Conservation (phyloP, 768 basidiomycete genomes). For the Rickenella mellea region DNA sequence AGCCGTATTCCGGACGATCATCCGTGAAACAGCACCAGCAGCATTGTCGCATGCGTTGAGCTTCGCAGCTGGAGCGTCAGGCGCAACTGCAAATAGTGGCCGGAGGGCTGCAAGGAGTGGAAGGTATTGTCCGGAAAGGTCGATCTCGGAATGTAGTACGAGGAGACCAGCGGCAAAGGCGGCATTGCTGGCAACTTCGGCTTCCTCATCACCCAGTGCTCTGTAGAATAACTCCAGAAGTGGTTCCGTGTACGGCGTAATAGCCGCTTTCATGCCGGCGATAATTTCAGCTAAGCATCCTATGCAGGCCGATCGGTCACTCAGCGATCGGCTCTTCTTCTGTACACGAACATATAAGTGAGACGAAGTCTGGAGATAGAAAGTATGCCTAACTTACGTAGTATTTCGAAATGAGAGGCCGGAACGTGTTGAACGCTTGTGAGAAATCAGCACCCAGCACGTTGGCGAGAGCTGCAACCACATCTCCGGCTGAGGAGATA, state of each 20-base stretch:
- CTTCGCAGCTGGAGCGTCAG: constrained; percentile 51
- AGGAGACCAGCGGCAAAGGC: constrained; percentile 91
- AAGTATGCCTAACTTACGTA: constrained; percentile 48
- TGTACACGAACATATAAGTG: constrained; percentile 18
- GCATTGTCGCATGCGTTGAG: constrained; percentile 95
- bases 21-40: constrained; percentile 83
- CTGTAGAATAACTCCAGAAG: constrained; percentile 79
- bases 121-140: constrained; percentile 75
- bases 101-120: constrained; percentile 70
- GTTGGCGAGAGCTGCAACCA: constrained; percentile 81
- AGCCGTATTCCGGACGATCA: constrained; percentile 69
- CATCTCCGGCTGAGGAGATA: constrained; percentile 88
- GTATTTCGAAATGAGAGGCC: constrained; percentile 83
- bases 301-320: constrained; percentile 88
- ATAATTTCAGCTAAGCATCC: constrained; percentile 95
- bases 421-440: constrained; percentile 76
- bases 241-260: constrained; percentile 76
- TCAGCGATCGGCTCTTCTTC: constrained; percentile 80
- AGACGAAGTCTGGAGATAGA: not conserved
- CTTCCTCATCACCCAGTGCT: constrained; percentile 73
- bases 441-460: constrained; percentile 81
- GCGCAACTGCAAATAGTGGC: constrained; percentile 64
- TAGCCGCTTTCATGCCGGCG: constrained; percentile 76
- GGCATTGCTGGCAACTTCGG: constrained; percentile 94
- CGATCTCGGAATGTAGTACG: constrained; percentile 74